phyloP scores from a whole-genome alignment of 2,329 filamentous ascomycete species.

The Aureobasidium pullulans region DNA sequence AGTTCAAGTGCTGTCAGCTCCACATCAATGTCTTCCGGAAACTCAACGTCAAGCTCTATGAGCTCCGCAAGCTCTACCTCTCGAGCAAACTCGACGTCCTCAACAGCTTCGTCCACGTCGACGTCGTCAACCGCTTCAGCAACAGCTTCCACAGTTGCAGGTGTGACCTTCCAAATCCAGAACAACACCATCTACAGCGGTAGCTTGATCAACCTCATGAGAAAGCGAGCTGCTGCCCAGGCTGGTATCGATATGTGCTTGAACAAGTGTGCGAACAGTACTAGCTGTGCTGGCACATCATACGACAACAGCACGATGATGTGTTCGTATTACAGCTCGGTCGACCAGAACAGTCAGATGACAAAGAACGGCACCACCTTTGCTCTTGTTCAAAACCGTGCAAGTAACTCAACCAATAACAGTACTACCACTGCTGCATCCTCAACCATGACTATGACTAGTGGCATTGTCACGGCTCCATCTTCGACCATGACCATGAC shows the following conservation, averaged over 20 bases:
- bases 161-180: background rate
- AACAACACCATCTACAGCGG: background rate
- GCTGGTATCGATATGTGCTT: background rate
- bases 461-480: background rate
- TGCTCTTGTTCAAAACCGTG: background rate
- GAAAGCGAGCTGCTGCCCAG: background rate
- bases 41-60: background rate
- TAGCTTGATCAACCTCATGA: background rate
- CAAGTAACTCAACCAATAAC: background rate
- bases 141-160: background rate
- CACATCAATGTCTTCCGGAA: background rate
- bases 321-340: background rate
- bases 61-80: background rate
- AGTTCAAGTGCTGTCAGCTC: background rate
- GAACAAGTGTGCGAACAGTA: slow-evolving; percentile 2
- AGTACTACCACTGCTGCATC: background rate
- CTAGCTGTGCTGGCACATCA: background rate
- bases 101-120: background rate
- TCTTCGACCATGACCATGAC: background rate
- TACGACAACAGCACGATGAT: background rate
- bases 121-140: background rate
- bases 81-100: background rate
- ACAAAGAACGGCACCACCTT: background rate
- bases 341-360: background rate
- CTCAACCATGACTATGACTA: background rate